phyloP scores from a whole-genome alignment of 1,284 basidiomycete genomes.

The Marasmius oreades region DNA sequence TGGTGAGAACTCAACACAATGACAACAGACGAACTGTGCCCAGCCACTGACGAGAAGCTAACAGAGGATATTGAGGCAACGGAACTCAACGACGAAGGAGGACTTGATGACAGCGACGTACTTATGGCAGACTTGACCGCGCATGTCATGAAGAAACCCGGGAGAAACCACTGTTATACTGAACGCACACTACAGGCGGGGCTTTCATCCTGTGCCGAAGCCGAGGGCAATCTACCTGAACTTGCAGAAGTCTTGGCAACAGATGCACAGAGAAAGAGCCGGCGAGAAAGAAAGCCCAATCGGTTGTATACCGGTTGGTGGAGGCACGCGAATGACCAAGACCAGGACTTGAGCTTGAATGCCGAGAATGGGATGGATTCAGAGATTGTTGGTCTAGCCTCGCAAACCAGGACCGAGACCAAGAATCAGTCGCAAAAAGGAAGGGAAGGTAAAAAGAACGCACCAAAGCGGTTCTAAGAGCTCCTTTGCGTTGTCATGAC shows the following conservation, averaged over 20 bases:
- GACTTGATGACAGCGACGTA: too few relatives aligned
- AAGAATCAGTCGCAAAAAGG: not conserved
- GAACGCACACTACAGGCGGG: not conserved
- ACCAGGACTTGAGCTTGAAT: not conserved
- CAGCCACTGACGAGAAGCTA: slow-evolving; percentile 12
- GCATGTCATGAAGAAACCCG: too few relatives aligned
- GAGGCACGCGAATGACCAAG: not conserved
- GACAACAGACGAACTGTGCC: not conserved
- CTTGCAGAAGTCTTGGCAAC: not conserved
- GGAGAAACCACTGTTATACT: too few relatives aligned
- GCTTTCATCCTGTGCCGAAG: not conserved
- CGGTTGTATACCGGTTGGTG: not conserved
- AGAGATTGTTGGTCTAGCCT: not conserved
- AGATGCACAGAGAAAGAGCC: not conserved
- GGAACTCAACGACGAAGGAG: too few relatives aligned
- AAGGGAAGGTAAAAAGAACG: too few relatives aligned
- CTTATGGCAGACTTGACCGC: too few relatives aligned
- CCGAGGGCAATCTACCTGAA: too few relatives aligned
- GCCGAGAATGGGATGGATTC: not conserved
- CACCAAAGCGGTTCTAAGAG: too few relatives aligned
- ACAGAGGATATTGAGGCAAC: not conserved
- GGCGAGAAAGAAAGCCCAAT: not conserved
- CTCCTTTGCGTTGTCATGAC: too few relatives aligned
- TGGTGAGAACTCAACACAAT: slow-evolving; percentile 19
- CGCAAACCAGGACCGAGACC: not conserved